These are phyloP conservation scores for Telfairia occidentalis DNA, from an alignment of 331 rosid genomes.

Conservation along the genomic window DNA sequence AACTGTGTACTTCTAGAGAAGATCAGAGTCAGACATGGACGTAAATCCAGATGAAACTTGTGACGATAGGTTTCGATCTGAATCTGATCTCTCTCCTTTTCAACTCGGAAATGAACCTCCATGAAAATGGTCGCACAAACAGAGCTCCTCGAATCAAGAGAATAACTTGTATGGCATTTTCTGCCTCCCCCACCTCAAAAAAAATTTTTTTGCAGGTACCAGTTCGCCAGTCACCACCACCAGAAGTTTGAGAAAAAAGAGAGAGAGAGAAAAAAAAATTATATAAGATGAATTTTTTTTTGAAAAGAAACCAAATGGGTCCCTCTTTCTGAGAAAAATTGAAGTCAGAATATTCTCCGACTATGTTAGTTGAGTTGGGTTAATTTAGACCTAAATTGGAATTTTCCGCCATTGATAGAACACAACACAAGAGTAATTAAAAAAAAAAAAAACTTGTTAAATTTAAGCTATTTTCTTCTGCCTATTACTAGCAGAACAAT, in stretches of 20 bases:
- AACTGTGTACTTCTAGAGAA: neutral
- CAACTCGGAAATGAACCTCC: constrained; percentile 25
- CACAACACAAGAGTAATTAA: neutral
- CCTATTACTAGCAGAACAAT: neutral
- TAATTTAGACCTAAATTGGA: constrained; percentile 21
- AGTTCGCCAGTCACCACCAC: constrained; percentile 22
- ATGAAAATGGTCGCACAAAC: constrained; percentile 25
- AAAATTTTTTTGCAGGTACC: constrained; percentile 31
- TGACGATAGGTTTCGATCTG: constrained; percentile 10
- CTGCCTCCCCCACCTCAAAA: constrained; percentile 16
- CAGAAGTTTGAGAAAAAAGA: neutral
- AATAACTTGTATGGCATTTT: constrained; percentile 62
- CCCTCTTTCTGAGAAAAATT: neutral
- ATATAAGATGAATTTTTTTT: neutral
- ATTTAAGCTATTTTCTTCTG: neutral
- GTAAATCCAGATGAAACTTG: constrained; percentile 1
- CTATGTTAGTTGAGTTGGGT: constrained; percentile 16
- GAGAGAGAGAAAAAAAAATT: neutral
- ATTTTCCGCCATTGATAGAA: neutral
- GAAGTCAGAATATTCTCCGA: constrained; percentile 5
- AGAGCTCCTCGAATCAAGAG: constrained; percentile 80
- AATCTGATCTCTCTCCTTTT: constrained; percentile 16
- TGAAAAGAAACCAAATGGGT: neutral
- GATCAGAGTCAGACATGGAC: constrained; percentile 2
- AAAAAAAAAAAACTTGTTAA: neutral